Base-by-base conservation (phyloP, 371 early-diverging fungal species). In the Mortierella sp. region DNA sequence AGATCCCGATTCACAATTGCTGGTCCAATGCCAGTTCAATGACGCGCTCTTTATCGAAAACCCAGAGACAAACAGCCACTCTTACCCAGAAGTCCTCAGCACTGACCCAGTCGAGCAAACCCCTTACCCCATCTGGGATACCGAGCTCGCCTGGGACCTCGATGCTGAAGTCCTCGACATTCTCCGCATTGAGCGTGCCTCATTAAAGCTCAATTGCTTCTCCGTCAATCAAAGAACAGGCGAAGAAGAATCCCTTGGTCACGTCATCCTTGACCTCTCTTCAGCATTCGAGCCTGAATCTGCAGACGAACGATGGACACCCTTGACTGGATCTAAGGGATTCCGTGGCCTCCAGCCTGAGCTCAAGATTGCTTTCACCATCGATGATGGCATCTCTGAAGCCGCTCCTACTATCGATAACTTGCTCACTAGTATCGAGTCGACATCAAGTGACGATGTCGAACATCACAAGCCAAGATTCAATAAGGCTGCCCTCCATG, bases 121-220 rank as follows among this genome's bases (percentile, higher is more conserved):
- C 24, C 73, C 73, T 0, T 83, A 78, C 53, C 84, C 84, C 8
- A 83, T 83, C 70, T 84, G 84, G 84, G 79, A 84, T 63, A 84
- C 84, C 0, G 84, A 84, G 47, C 76, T 84, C 45, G 84, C 84
- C 47, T 84, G 84, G 84, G 84, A 84, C 36, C 79, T 84, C 13
- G 84, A 84, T 50, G 79, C 78, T 21, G 79, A 84, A 52, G 83
- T 83, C 58, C 72, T 84, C 43, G 79, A 78, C 53, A 75, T 78
- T 32, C 76, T 84, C 50, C 72, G 83, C n/a, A 70, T 76, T 13
- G 79, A 84, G 67, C 79, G 62, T 58, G 84, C 84, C 2, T 76
- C 83, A 19, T 69, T 84, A 45, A 84, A 84, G 65, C 74, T 84
- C 62, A 82, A 74, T 60, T 83, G 84, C 68, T 83, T 84, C 58